phyloP scores from a whole-genome alignment of 202 grass and related monocot genomes.

The Brachypodium distachyon region DNA sequence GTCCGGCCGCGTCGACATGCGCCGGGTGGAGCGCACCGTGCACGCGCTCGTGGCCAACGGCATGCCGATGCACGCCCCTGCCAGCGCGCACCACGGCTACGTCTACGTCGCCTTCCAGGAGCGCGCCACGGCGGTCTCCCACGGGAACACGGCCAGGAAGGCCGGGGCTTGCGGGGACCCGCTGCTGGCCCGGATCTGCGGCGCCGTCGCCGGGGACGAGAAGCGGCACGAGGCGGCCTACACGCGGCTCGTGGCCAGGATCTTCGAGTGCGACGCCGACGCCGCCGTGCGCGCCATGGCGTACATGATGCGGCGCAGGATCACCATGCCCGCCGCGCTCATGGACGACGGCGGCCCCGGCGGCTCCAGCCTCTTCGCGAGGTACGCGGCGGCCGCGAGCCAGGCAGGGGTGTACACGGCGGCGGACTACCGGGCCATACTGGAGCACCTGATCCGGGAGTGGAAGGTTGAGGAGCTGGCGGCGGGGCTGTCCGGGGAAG shows the following conservation, averaged over 20 bases:
- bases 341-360: conserved; percentile 65
- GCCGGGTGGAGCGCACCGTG: conserved; percentile 18
- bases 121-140: conserved; percentile 57
- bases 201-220: conserved; percentile 58
- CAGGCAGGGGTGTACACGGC: conserved; percentile 39
- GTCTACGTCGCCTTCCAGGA: conserved; percentile 72
- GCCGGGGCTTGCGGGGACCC: conserved; percentile 30
- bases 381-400: conserved; percentile 33
- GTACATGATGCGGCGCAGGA: conserved; percentile 49
- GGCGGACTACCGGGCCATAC: conserved; percentile 43
- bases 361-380: conserved; percentile 38
- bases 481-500: conserved; percentile 35
- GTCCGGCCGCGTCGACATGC: conserved; percentile 26
- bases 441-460: conserved; percentile 43
- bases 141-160: conserved; percentile 50
- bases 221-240: conserved; percentile 71
- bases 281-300: conserved; percentile 37
- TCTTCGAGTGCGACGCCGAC: conserved; percentile 47
- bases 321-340: conserved; percentile 58
- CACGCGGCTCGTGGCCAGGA: conserved; percentile 25
- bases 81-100: conserved; percentile 40
- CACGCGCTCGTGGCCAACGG: conserved; percentile 14
- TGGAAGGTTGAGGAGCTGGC: conserved; percentile 47
- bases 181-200: conserved; percentile 43
- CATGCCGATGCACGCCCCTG: conserved; percentile 29